phyloP scores from a whole-genome alignment of 2,329 filamentous ascomycete genomes.

The Ceratocystis huliohia region DNA sequence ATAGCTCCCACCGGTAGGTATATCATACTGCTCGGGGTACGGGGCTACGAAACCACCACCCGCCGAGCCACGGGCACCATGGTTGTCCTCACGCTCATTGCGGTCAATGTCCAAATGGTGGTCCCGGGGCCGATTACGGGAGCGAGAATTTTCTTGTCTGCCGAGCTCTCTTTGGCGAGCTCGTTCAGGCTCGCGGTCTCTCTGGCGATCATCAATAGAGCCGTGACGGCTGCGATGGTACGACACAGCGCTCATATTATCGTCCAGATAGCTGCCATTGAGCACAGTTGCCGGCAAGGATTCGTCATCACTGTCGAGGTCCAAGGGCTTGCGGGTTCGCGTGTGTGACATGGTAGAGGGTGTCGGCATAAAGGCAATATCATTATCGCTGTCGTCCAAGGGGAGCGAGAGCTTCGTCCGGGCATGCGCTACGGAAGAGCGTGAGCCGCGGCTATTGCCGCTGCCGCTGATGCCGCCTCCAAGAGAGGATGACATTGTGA shows the following conservation, averaged over 20 bases:
- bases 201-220: not conserved
- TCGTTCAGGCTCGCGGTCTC: not conserved
- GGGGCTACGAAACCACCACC: constrained; percentile 2
- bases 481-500: constrained; percentile 14
- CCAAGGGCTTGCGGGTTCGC: constrained; percentile 18
- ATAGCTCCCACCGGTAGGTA: constrained; percentile 15
- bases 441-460: constrained; percentile 10
- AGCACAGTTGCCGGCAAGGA: constrained; percentile 11
- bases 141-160: not conserved
- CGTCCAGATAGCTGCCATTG: constrained; percentile 17
- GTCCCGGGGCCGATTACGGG: not conserved
- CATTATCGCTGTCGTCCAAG: constrained; percentile 19
- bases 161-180: not conserved
- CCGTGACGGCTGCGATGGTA: constrained; percentile 1
- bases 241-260: constrained; percentile 14
- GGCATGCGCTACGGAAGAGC: constrained; percentile 17
- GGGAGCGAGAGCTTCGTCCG: constrained; percentile 16
- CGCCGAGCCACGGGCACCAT: not conserved
- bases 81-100: constrained; percentile 24
- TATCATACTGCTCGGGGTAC: constrained; percentile 16
- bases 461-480: constrained; percentile 13
- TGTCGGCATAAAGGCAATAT: constrained; percentile 13
- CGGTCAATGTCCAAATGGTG: not conserved
- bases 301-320: constrained; percentile 20
- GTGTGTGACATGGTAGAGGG: constrained; percentile 19